A percentile compares a stretch with the other conserved stretches of the same genome.
Evolutionary conservation across 352 stramenopile species (phyloP).

Genomic region (Pythium biforme): DNA sequence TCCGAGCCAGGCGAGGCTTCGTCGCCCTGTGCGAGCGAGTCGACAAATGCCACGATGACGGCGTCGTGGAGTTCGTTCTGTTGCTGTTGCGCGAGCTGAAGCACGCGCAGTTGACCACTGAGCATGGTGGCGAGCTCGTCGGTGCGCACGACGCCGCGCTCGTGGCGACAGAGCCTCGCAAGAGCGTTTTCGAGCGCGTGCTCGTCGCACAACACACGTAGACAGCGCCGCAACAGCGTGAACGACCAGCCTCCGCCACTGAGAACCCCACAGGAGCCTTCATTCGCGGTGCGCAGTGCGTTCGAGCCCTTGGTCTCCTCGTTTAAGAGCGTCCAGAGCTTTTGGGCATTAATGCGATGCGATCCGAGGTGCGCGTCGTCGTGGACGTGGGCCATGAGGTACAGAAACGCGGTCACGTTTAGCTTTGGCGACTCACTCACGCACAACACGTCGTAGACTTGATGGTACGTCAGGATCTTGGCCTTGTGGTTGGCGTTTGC

Average conservation of each 20-base stretch:
- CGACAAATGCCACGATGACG: constrained; percentile 10
- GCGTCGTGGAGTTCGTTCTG: not conserved
- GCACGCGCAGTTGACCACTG: constrained; percentile 3
- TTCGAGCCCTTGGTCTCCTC: not conserved
- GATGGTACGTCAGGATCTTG: constrained; percentile 11
- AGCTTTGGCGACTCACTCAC: constrained; percentile 13
- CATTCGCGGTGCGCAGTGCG: too few relatives aligned
- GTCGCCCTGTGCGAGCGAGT: not conserved
- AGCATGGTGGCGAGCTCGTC: constrained; percentile 7
- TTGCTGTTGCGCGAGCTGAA: constrained; percentile 2
- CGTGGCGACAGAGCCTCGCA: constrained; percentile 2
- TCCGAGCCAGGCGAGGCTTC: not conserved
- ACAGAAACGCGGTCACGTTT: constrained; percentile 34
- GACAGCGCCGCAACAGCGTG: constrained; percentile 6
- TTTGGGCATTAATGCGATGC: constrained; percentile 25
- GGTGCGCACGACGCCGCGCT: constrained; percentile 10
- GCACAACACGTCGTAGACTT: constrained; percentile 16
- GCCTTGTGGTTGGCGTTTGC: constrained; percentile 9
- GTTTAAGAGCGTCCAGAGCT: constrained; percentile 32
- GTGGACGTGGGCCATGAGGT: constrained; percentile 34
- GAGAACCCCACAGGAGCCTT: too few relatives aligned
- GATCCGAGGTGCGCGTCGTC: constrained; percentile 10
- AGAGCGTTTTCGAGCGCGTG: constrained; percentile 16
- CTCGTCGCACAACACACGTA: constrained; percentile 13
- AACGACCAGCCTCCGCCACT: not conserved